phyloP scores from a whole-genome alignment of 768 basidiomycete species.

The Hortiboletus campestris region DNA sequence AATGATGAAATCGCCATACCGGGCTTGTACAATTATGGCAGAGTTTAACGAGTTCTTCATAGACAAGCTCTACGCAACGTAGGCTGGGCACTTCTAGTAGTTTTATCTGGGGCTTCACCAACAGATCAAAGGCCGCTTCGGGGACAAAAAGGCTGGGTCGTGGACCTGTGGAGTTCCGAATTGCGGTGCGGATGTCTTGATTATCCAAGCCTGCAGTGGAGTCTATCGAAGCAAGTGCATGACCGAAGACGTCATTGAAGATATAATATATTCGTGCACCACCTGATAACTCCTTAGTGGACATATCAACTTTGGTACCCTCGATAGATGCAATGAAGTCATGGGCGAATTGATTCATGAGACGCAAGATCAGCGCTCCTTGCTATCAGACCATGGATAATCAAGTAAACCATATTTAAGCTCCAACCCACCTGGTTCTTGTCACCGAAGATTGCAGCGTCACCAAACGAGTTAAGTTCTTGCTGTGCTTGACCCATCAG shows the following conservation, averaged over 20 bases:
- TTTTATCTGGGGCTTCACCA: constrained; percentile 98
- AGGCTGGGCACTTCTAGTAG: constrained; percentile 90
- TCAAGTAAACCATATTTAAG: background rate
- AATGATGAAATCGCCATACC: constrained; percentile 44
- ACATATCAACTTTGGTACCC: constrained; percentile 93
- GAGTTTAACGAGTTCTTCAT: constrained; percentile 98
- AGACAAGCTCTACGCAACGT: constrained; percentile 96
- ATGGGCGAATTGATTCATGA: constrained; percentile 98
- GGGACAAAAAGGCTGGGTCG: constrained; percentile 95
- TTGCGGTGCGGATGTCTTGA: constrained; percentile 96
- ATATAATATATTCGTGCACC: constrained; percentile 99
- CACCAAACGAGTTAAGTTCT: constrained; percentile 95
- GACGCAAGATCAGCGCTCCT: constrained; percentile 85
- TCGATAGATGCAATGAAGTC: constrained; percentile 98
- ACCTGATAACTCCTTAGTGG: constrained; percentile 96
- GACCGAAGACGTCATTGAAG: constrained; percentile 97
- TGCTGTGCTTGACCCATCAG: constrained; percentile 99
- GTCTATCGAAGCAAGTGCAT: constrained; percentile 86
- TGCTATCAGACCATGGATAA: constrained; percentile 44
- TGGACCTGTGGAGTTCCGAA: constrained; percentile 97
- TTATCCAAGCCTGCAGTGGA: constrained; percentile 88
- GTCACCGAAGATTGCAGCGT: constrained; percentile 88
- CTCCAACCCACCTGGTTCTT: constrained; percentile 62
- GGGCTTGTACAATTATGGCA: constrained; percentile 96
- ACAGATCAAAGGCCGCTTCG: constrained; percentile 92